Evolutionary conservation across 805 yeast genomes (phyloP).

Genomic region (Schwanniomyces vanrijiae): DNA sequence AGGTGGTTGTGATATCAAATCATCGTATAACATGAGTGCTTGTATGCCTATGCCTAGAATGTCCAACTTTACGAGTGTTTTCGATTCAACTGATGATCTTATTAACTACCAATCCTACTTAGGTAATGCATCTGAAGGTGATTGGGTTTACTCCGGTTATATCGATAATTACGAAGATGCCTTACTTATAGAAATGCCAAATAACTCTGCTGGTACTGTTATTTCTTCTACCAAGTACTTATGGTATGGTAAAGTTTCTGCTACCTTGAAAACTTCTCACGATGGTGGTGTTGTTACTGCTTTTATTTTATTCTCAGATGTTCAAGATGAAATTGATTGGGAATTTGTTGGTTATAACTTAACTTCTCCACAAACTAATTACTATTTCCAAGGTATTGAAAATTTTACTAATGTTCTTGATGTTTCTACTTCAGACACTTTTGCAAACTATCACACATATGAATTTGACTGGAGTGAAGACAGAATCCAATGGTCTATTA

Average conservation of each 20-base stretch:
- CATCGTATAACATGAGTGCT: conserved; percentile 60
- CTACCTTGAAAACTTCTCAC: conserved; percentile 71
- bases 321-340: conserved; percentile 86
- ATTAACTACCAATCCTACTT: conserved; percentile 42
- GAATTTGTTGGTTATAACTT: conserved; percentile 82
- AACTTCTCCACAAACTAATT: conserved; percentile 71
- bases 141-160: conserved; percentile 72
- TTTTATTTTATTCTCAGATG: conserved; percentile 76
- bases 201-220: conserved; percentile 72
- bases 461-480: conserved; percentile 84
- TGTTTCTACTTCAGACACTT: conserved; percentile 51
- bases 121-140: conserved; percentile 68
- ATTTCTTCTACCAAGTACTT: conserved; percentile 74
- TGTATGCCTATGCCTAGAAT: conserved; percentile 89
- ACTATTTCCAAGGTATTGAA: conserved; percentile 70
- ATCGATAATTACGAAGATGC: conserved; percentile 50
- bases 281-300: conserved; percentile 82
- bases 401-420: conserved; percentile 62
- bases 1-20: conserved; percentile 84
- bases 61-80: conserved; percentile 40
- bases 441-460: conserved; percentile 69
- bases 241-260: conserved; percentile 85
- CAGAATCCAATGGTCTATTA: conserved; percentile 65
- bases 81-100: conserved; percentile 29
- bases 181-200: conserved; percentile 73